Conservation (phyloP, 1,284 basidiomycete species). For the Taiwanofungus camphoratus region DNA sequence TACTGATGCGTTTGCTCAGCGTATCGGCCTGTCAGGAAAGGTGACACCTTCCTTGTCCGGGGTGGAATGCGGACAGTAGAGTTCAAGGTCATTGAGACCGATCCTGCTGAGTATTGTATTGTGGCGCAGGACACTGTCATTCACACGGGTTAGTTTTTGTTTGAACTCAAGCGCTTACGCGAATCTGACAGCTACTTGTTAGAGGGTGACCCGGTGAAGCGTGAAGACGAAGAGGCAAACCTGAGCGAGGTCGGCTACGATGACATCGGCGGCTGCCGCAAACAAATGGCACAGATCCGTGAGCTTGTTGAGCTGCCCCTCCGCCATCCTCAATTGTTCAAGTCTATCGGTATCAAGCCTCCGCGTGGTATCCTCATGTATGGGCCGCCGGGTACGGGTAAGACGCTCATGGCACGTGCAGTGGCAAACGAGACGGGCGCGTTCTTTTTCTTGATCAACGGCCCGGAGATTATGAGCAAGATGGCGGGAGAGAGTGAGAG, state of each 20-base stretch:
- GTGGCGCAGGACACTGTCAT: constrained; percentile 97
- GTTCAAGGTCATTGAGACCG: constrained; percentile 97
- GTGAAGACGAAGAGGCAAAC: constrained; percentile 98
- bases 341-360: constrained; percentile 99
- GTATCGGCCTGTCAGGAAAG: constrained; percentile 91
- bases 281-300: constrained; percentile 99
- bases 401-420: constrained; percentile 97
- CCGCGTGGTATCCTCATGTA: constrained; percentile 97
- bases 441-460: constrained; percentile 99
- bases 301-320: constrained; percentile 98
- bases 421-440: constrained; percentile 99
- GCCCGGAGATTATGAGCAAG: constrained; percentile 99
- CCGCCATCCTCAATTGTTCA: constrained; percentile 98
- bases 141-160: constrained; percentile 62
- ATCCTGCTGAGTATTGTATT: constrained; percentile 94
- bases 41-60: constrained; percentile 98
- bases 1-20: constrained; percentile 40
- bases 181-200: constrained; percentile 14
- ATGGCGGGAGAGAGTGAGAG: constrained; percentile 99
- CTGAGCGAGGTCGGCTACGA: constrained; percentile 98
- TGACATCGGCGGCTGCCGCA: constrained; percentile 98
- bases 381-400: constrained; percentile 95
- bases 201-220: constrained; percentile 98
- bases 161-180: neutral
- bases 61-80: constrained; percentile 98